These are phyloP conservation scores for Allomyces macrogynus DNA, from an alignment of 192 early-diverging fungal species.

Conservation along the genomic window DNA sequence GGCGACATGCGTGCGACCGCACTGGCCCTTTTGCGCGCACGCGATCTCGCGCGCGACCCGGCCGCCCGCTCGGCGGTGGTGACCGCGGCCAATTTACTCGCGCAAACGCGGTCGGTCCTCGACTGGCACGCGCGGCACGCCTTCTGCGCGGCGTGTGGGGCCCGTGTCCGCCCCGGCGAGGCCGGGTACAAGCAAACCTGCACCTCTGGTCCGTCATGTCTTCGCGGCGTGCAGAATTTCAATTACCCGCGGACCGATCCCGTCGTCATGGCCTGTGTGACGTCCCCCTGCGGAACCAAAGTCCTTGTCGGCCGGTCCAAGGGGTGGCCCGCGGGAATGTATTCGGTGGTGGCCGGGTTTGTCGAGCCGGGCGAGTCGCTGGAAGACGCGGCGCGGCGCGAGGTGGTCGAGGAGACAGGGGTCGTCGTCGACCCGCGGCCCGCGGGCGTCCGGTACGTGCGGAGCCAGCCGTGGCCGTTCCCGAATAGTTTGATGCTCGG, in stretches of 20 bases:
- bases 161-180: neutral
- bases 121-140: neutral
- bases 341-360: constrained; percentile 8
- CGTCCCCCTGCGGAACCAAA: neutral
- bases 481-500: neutral
- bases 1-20: neutral
- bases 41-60: neutral
- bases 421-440: neutral
- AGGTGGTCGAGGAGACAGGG: constrained; percentile 5
- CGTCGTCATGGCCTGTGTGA: constrained; percentile 5
- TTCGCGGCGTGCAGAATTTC: neutral
- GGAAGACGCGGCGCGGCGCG: constrained; percentile 7
- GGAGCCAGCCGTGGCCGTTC: neutral
- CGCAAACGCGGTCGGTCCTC: neutral
- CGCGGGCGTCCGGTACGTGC: neutral
- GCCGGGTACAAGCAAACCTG: neutral
- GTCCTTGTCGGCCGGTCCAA: constrained; percentile 6
- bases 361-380: constrained; percentile 10
- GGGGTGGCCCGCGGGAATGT: constrained; percentile 3
- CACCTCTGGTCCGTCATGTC: neutral
- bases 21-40: neutral
- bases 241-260: constrained; percentile 7
- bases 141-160: neutral
- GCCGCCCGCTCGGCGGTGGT: neutral
- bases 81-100: neutral